Conservation (phyloP, 108 stramenopile species). For the Thalassiosira profunda region DNA sequence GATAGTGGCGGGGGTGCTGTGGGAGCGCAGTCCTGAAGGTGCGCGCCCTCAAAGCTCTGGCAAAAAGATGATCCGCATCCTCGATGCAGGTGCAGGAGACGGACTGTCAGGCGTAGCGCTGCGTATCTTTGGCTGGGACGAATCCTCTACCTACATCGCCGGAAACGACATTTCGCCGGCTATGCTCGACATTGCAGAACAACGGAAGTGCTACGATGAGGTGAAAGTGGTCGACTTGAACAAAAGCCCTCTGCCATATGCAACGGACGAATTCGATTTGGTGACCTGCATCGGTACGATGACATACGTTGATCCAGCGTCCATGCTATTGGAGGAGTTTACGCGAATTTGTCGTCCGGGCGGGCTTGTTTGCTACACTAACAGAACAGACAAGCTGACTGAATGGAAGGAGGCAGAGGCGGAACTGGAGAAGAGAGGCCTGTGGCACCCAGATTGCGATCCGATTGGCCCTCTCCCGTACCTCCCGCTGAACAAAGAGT, state of each 20-base stretch:
- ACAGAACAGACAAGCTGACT: slow-evolving; percentile 15
- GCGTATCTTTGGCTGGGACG: not conserved
- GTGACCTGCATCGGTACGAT: slow-evolving; percentile 11
- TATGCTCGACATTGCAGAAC: slow-evolving; percentile 1
- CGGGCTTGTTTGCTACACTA: slow-evolving; percentile 14
- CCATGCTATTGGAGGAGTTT: slow-evolving; percentile 2
- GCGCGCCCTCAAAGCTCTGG: not conserved
- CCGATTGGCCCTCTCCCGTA: slow-evolving; percentile 1
- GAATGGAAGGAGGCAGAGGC: not conserved
- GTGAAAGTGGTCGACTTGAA: slow-evolving; percentile 8
- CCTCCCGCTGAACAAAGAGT: not conserved
- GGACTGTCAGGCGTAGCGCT: not conserved
- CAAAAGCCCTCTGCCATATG: not conserved
- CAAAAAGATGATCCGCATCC: not conserved
- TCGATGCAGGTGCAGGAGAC: slow-evolving; percentile 3
- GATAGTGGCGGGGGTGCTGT: not conserved
- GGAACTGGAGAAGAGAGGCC: not conserved
- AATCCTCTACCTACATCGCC: not conserved
- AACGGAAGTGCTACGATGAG: slow-evolving; percentile 4
- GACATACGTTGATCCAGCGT: slow-evolving; percentile 11
- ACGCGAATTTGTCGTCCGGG: slow-evolving; percentile 5
- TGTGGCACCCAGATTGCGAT: not conserved
- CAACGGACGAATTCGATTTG: slow-evolving; percentile 1
- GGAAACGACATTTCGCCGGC: slow-evolving; percentile 7
- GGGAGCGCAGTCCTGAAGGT: no score